A percentile compares a stretch with the other conserved stretches of the same genome.
Conservation (phyloP, 257 asterid genomes). For the Nicotiana benthamiana region DNA sequence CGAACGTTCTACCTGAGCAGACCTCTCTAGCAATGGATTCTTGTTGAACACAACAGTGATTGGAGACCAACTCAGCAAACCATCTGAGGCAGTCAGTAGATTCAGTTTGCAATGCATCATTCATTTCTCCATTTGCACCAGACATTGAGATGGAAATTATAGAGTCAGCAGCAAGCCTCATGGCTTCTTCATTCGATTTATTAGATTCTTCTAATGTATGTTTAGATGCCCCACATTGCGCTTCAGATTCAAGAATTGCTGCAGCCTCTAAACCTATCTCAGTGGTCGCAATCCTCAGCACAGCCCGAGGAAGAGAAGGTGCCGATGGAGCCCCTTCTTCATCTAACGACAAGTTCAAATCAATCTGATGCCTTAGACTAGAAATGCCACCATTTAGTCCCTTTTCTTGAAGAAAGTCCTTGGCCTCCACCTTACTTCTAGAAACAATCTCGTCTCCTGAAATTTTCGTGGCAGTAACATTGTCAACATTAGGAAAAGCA, state of each 20-base stretch:
- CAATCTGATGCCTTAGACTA: slow-evolving; percentile 40
- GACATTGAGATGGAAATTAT: slow-evolving; percentile 43
- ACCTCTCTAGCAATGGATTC: background rate
- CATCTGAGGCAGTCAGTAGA: slow-evolving; percentile 32
- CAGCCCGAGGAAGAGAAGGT: slow-evolving; percentile 28
- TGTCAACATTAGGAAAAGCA: background rate
- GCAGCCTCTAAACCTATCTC: slow-evolving; percentile 59
- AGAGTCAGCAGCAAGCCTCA: slow-evolving; percentile 60
- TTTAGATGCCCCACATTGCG: slow-evolving; percentile 9
- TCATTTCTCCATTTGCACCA: background rate
- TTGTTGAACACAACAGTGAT: slow-evolving; percentile 13
- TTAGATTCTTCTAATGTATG: background rate
- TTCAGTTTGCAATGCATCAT: slow-evolving; percentile 14
- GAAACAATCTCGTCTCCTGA: slow-evolving; percentile 10
- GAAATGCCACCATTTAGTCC: slow-evolving; percentile 16
- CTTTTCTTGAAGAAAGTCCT: slow-evolving; percentile 14
- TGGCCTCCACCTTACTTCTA: slow-evolving; percentile 7
- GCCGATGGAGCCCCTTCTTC: slow-evolving; percentile 41
- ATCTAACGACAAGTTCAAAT: slow-evolving; percentile 55
- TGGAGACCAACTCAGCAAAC: slow-evolving; percentile 46
- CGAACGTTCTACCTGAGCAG: background rate
- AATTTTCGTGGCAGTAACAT: background rate
- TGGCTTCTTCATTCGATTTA: slow-evolving; percentile 25
- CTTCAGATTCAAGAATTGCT: slow-evolving; percentile 20
- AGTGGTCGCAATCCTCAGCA: slow-evolving; percentile 27